Base-by-base conservation (phyloP, 1,139 yeast species). In the Suhomyces atakaporum region DNA sequence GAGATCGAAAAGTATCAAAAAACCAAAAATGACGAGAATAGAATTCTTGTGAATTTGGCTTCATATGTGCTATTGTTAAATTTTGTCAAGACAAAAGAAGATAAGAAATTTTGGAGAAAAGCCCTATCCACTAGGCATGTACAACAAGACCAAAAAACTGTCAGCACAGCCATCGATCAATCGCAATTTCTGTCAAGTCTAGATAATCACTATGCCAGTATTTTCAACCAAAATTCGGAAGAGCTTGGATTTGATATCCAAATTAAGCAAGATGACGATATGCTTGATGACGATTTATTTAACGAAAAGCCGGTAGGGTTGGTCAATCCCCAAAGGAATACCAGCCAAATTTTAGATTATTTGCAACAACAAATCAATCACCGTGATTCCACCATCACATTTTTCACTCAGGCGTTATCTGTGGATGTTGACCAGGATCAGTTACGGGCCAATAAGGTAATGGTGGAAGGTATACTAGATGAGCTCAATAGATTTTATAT, bases 31-130 rank as follows among this genome's bases (percentile, higher is more conserved):
- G 73, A 67, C 36, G 59, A 58, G 26, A 43, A 54, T 5, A 60
- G 62, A 33, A 42, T 60, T 11, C 48, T 59, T 16, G 53, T 65
- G 10, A 64, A 62, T 38, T 43, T 63, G 18, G 45, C 60, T 6
- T 39, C 58, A 2, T 64, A 48, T 29, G 33, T 62, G 10, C 40
- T 57, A 10, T 34, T 58, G 5, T 45, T 48, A 22, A 45, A 46
- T 12, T 49, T 57, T 1, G 43, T 60, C 7, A 42, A 46, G 7
- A 43, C 51, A 1, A 30, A 35, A 3, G 45, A 44, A 2, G 61
- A 56, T 26, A 62, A 51, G 38, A 44, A 47, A 11, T 54, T 49
- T 36, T 64, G 69, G 69, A 46, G 50, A 23, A 41, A 43, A n/a
- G 32, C 38, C 7, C 38, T 53, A 23, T 29, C 29, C 8, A 11